Evolutionary conservation across 169 alveolate species (phyloP), one percentile per base, ranked within the genome.

Genomic region (Plasmodium inui): DNA sequence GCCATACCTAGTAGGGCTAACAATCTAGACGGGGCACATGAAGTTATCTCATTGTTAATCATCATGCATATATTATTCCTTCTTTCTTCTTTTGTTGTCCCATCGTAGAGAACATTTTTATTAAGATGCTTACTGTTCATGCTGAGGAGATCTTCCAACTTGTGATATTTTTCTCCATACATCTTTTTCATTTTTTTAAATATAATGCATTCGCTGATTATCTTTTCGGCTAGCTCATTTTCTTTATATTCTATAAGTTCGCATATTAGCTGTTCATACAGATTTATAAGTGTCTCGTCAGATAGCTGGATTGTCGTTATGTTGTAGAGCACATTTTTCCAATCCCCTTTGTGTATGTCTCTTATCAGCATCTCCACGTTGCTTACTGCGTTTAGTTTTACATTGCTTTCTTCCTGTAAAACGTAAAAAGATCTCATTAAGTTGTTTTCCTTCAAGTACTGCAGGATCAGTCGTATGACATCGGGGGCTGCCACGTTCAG

Each of bases 1-100:
- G 97, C 97, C 97, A 96, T 96, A n/a, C 97, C 97, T 34, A 96
- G 39, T 34, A 96, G 55, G 3, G 97, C 97, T 26, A 93, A 79
- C 17, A 96, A 88, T 53, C 97, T 81, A 0, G 97, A 96, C 78
- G 96, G 97, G 14, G 97, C 97, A 30, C 96, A 96, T 46, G 95
- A 83, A 34, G 96, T 96, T 26, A 96, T 83, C 46, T 96, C 97
- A 50, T 88, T 88, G 14, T 44, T 79, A 32, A 88, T 88, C 94
- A 88, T 88, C 28, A 61, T 32, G 53, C 94, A 88, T 79, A 88
- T 57, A 61, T 76, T 88, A 57, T 88, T 88, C 41, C 94, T 88
- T 88, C 72, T 88, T 79, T 88, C 94, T 19, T 88, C 94, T 79
- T 88, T 88, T 28, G 94, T 88, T 53, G 32, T 44, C 1, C 94